phyloP scores from a whole-genome alignment of 495 filamentous ascomycete genomes.

The Achaetomiella virescens region DNA sequence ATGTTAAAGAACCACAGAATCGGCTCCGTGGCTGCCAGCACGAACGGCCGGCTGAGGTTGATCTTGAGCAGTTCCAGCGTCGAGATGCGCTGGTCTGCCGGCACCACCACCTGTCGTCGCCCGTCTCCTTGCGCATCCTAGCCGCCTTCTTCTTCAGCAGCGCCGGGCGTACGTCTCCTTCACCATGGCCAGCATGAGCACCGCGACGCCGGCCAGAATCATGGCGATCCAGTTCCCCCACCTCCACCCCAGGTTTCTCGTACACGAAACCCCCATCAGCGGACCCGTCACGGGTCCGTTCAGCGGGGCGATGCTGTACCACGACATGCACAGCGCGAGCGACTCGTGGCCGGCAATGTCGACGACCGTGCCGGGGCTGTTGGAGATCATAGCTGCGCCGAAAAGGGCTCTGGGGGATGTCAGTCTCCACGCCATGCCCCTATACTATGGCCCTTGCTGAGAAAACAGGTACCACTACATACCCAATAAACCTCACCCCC shows the following conservation, averaged over 20 bases:
- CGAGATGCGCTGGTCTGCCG: slow-evolving; percentile 62
- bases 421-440: neutral
- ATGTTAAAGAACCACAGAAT: slow-evolving; percentile 82
- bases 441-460: too few species aligned
- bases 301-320: slow-evolving; percentile 73
- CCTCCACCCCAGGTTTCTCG: slow-evolving; percentile 73
- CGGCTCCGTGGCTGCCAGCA: slow-evolving; percentile 74
- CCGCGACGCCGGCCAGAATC: slow-evolving; percentile 56
- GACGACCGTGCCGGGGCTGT: slow-evolving; percentile 74
- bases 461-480: too few species aligned
- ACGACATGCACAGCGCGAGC: slow-evolving; percentile 64
- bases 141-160: slow-evolving; percentile 65
- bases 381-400: slow-evolving; percentile 72
- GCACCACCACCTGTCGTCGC: slow-evolving; percentile 69
- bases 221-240: slow-evolving; percentile 79
- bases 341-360: slow-evolving; percentile 68
- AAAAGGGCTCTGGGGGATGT: slow-evolving; percentile 54
- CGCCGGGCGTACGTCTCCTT: slow-evolving; percentile 75
- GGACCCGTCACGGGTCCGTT: slow-evolving; percentile 64
- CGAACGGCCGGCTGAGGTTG: slow-evolving; percentile 70
- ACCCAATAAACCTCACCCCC: slow-evolving; percentile 66
- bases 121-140: slow-evolving; percentile 62
- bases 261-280: slow-evolving; percentile 72
- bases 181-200: slow-evolving; percentile 47
- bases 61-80: slow-evolving; percentile 48